These are phyloP conservation scores for Aspergillus melleus DNA, from an alignment of 2,329 filamentous ascomycete species.

Conservation along the genomic window DNA sequence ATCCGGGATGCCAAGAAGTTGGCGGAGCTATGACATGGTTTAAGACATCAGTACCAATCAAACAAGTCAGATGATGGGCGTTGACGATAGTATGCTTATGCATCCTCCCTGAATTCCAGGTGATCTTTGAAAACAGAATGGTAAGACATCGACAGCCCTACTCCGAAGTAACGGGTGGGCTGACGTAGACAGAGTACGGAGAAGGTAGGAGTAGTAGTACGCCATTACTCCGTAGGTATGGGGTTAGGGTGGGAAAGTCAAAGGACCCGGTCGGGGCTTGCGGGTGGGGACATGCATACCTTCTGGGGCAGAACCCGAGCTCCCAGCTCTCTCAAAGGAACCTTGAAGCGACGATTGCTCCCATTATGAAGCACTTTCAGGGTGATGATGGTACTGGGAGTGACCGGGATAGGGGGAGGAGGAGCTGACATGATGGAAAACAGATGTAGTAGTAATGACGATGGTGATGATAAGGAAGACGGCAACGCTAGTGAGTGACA, in stretches of 20 bases:
- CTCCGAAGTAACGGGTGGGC: not conserved
- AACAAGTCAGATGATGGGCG: not conserved
- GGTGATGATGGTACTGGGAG: constrained; percentile 73
- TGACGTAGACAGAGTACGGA: not conserved
- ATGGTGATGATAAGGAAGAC: constrained; percentile 4
- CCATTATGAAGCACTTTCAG: constrained; percentile 82
- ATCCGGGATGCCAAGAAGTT: constrained; percentile 63
- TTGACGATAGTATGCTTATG: not conserved
- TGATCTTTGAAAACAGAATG: not conserved
- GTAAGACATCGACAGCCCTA: not conserved
- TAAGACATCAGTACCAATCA: constrained; percentile 21
- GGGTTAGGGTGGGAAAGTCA: not conserved
- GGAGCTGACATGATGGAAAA: constrained; percentile 34
- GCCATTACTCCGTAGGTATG: not conserved
- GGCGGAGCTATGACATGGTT: constrained; percentile 61
- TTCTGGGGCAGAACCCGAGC: constrained; percentile 74
- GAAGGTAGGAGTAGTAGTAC: too few species aligned
- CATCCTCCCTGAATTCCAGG: not conserved
- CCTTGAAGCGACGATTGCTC: constrained; percentile 77
- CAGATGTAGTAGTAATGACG: not conserved
- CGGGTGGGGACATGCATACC: constrained; percentile 60
- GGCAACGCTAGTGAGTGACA: constrained; percentile 12
- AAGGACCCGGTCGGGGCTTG: constrained; percentile 28
- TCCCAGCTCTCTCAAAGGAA: constrained; percentile 81
- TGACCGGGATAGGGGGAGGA: constrained; percentile 47